Evolutionary conservation across 164 flowering plant genomes (phyloP).

Genomic region (Berberis vulgaris): DNA sequence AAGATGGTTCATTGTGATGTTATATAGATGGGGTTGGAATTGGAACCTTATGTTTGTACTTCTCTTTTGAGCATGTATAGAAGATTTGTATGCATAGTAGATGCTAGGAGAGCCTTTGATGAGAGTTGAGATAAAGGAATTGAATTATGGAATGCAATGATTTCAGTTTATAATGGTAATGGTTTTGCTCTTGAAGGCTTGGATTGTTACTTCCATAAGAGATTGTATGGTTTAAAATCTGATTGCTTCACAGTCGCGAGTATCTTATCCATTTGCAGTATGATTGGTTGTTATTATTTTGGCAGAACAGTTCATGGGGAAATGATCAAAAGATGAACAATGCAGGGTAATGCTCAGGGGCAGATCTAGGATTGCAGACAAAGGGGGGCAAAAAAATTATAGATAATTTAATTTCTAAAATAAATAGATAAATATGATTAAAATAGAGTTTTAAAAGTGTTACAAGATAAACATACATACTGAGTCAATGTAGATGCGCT

Average conservation of each 20-base stretch:
- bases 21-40: too few species aligned
- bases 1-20: too few species aligned
- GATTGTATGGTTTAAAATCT: conserved; percentile 11
- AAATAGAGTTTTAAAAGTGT: too few species aligned
- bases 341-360: conserved; percentile 13
- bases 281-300: conserved; percentile 20
- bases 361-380: too few species aligned
- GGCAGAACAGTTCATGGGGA: conserved; percentile 49
- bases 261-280: conserved; percentile 31
- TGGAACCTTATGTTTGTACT: too few species aligned
- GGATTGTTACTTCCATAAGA: conserved; percentile 28
- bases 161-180: conserved; percentile 33
- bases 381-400: too few species aligned
- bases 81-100: conserved; percentile 24
- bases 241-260: conserved; percentile 37
- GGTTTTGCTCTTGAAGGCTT: conserved; percentile 27
- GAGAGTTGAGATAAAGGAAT: conserved; percentile 14
- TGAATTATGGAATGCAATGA: conserved; percentile 52
- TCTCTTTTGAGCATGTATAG: too few species aligned
- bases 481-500: too few species aligned
- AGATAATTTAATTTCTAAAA: too few species aligned
- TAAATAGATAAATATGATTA: too few species aligned
- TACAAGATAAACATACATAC: too few species aligned
- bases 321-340: conserved; percentile 27
- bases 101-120: conserved; percentile 31